phyloP scores from a whole-genome alignment of 768 basidiomycete species.

The Chiua virens region DNA sequence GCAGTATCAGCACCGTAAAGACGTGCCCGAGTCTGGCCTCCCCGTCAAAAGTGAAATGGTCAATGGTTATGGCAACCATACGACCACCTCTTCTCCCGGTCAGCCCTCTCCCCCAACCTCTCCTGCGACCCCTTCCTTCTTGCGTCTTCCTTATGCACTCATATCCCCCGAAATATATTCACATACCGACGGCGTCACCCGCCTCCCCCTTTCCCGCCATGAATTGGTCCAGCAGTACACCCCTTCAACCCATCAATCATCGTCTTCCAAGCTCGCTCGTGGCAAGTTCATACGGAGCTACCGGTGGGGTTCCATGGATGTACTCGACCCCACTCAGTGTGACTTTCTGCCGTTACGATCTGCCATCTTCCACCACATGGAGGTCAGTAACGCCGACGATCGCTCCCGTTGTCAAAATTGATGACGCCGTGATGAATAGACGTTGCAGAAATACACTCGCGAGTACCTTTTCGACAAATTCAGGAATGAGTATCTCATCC shows the following conservation, averaged over 20 bases:
- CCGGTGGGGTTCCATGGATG: constrained; percentile 84
- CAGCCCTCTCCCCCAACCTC: constrained; percentile 67
- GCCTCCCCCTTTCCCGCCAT: constrained; percentile 58
- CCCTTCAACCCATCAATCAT: constrained; percentile 48
- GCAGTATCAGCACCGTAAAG: constrained; percentile 43
- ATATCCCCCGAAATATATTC: constrained; percentile 83
- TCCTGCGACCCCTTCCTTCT: constrained; percentile 56
- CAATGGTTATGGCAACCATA: constrained; percentile 50
- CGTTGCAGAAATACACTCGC: constrained; percentile 80
- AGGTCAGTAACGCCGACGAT: constrained; percentile 50
- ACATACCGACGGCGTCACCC: constrained; percentile 76
- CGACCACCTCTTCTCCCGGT: constrained; percentile 51
- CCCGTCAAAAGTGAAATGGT: constrained; percentile 50
- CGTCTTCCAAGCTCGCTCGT: constrained; percentile 46
- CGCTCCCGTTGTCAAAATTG: constrained; percentile 13
- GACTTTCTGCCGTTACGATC: constrained; percentile 78
- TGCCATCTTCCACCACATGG: constrained; percentile 86
- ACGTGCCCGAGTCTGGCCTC: constrained; percentile 42
- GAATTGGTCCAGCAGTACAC: constrained; percentile 76
- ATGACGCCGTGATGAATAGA: constrained; percentile 45
- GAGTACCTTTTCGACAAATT: constrained; percentile 84
- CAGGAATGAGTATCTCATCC: constrained; percentile 54
- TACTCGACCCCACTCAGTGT: constrained; percentile 73
- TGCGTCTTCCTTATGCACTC: constrained; percentile 80
- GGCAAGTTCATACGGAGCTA: constrained; percentile 72